These are phyloP conservation scores for Pseudocercospora fuligena DNA, from an alignment of 2,329 filamentous ascomycete species.

Conservation along the genomic window DNA sequence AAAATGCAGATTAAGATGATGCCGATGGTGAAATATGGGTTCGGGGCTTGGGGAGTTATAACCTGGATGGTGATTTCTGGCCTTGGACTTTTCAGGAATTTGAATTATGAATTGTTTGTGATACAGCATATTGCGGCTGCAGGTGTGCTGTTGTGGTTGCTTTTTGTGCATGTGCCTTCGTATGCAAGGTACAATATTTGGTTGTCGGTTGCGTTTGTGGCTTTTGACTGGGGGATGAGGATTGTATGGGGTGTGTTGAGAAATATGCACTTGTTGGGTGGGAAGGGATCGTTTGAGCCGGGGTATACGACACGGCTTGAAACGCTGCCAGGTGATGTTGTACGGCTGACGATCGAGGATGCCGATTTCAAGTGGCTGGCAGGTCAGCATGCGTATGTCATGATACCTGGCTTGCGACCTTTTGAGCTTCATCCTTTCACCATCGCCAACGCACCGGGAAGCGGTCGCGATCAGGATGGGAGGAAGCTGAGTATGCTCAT, in stretches of 20 bases:
- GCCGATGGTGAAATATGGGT: slow-evolving; percentile 55
- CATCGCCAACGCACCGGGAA: slow-evolving; percentile 47
- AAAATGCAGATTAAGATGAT: slow-evolving; percentile 54
- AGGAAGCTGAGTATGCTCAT: slow-evolving; percentile 33
- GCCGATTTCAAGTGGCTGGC: slow-evolving; percentile 63
- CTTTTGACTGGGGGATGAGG: slow-evolving; percentile 38
- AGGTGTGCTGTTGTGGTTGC: slow-evolving; percentile 52
- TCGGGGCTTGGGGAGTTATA: slow-evolving; percentile 58
- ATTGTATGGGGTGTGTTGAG: slow-evolving; percentile 34
- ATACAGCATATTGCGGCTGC: slow-evolving; percentile 59
- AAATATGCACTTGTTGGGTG: slow-evolving; percentile 34
- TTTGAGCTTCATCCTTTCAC: slow-evolving; percentile 70
- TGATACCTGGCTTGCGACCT: slow-evolving; percentile 58
- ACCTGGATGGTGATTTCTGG: slow-evolving; percentile 59
- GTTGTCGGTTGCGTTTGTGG: slow-evolving; percentile 37
- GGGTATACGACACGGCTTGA: slow-evolving; percentile 36
- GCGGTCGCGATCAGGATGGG: slow-evolving; percentile 57
- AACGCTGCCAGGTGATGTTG: slow-evolving; percentile 60
- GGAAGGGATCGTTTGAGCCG: slow-evolving; percentile 12
- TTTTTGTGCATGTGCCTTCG: slow-evolving; percentile 55
- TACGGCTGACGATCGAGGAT: slow-evolving; percentile 60
- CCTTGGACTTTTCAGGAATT: slow-evolving; percentile 53
- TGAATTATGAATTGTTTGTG: slow-evolving; percentile 61
- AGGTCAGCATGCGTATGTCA: slow-evolving; percentile 67
- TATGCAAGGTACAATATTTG: slow-evolving; percentile 40